Percentiles rank a stretch among this genome's conserved stretches.
Conservation (phyloP, 2,329 filamentous ascomycete species). For the Ophiostoma montium region DNA sequence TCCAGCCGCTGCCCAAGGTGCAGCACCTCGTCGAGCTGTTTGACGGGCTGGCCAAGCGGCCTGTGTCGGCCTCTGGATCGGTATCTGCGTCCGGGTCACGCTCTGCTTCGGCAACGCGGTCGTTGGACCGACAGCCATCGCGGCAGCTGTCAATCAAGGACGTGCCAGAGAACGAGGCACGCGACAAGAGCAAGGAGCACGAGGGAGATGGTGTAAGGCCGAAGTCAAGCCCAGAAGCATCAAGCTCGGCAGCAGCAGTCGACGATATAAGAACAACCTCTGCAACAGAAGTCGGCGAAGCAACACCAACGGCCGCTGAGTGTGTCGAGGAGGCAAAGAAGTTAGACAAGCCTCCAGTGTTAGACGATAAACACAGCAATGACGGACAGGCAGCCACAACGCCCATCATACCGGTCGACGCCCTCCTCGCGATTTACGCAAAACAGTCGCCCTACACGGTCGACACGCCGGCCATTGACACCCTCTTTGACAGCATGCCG, state of each 20-base stretch:
- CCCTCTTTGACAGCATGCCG: slow-evolving; percentile 4
- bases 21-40: slow-evolving; percentile 36
- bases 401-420: background rate
- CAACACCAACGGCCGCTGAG: no score
- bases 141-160: background rate
- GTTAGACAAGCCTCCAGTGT: background rate
- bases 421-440: slow-evolving; percentile 16
- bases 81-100: background rate
- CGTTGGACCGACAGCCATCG: background rate
- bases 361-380: background rate
- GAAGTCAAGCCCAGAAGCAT: no score
- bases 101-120: background rate
- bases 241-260: no score
- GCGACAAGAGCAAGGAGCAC: background rate
- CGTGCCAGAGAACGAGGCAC: background rate
- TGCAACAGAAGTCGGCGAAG: no score
- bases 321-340: background rate
- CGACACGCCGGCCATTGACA: slow-evolving; percentile 4
- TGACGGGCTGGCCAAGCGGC: slow-evolving; percentile 22
- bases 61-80: background rate
- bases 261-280: no score
- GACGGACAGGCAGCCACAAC: background rate
- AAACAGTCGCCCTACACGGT: slow-evolving; percentile 3
- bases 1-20: slow-evolving; percentile 28
- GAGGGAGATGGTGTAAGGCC: background rate